A percentile compares a stretch with the other conserved stretches of the same genome.
Evolutionary conservation across 2,329 filamentous ascomycete species (phyloP).

Genomic region (Didymella keratinophila): DNA sequence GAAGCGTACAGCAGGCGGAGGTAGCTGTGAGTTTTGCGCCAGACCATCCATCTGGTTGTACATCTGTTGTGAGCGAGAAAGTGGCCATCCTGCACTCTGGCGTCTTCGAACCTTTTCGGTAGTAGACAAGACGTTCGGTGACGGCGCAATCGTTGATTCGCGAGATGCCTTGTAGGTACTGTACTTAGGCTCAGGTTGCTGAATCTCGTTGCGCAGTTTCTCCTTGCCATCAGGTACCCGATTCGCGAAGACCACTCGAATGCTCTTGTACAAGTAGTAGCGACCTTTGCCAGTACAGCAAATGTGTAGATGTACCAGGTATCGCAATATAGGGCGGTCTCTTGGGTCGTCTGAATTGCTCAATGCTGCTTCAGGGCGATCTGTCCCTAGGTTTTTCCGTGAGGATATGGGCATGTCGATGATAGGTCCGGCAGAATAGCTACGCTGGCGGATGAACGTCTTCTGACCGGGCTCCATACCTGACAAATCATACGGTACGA

Average conservation of each 20-base stretch:
- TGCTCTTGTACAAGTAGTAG: conserved; percentile 89
- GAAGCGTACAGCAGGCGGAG: conserved; percentile 44
- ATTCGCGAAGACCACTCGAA: conserved; percentile 96
- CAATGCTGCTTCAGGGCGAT: conserved; percentile 61
- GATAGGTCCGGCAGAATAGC: conserved; percentile 86
- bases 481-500: conserved; percentile 89
- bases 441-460: conserved; percentile 93
- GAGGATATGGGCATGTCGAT: conserved; percentile 71
- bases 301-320: conserved; percentile 91
- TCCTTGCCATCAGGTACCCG: conserved; percentile 95
- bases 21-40: conserved; percentile 35
- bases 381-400: conserved; percentile 59
- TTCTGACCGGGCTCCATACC: conserved; percentile 96
- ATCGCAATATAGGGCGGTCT: conserved; percentile 80
- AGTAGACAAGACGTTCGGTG: conserved; percentile 30
- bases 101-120: conserved; percentile 40
- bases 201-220: conserved; percentile 87
- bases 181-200: conserved; percentile 86
- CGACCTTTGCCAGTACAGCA: conserved; percentile 84
- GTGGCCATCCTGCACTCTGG: conserved; percentile 44
- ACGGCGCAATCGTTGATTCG: conserved; percentile 46
- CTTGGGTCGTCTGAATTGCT: conserved; percentile 58
- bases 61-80: conserved; percentile 39
- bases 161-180: conserved; percentile 77
- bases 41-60: conserved; percentile 39